A percentile compares a stretch with the other conserved stretches of the same genome.
These are phyloP conservation scores for Ceratobasidium papillatum DNA, from an alignment of 1,284 basidiomycete species.

Conservation along the genomic window DNA sequence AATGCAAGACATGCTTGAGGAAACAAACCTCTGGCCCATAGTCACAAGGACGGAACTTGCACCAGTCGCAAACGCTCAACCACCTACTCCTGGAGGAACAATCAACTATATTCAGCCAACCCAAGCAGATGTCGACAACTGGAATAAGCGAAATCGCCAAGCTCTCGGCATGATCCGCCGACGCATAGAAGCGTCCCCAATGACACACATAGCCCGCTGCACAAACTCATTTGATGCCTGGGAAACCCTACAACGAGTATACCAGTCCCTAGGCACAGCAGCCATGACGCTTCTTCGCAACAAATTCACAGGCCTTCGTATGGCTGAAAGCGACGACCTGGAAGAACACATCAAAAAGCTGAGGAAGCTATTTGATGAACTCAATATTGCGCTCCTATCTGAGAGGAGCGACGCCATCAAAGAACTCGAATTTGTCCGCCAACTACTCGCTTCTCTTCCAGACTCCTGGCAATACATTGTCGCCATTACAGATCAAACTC, in stretches of 20 bases:
- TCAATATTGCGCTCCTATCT: neutral
- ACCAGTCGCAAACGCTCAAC: too few species aligned
- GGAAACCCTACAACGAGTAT: neutral
- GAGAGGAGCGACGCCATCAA: neutral
- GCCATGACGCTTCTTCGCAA: slow-evolving; percentile 18
- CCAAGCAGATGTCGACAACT: neutral
- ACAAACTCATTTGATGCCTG: neutral
- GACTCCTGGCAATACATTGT: slow-evolving; percentile 20
- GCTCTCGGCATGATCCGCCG: neutral
- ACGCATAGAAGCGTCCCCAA: slow-evolving; percentile 7
- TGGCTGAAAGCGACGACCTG: neutral
- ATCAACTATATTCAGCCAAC: neutral
- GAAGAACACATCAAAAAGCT: slow-evolving; percentile 16
- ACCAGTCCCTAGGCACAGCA: slow-evolving; percentile 1
- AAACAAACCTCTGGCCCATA: neutral
- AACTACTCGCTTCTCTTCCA: slow-evolving; percentile 4
- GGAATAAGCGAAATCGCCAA: neutral
- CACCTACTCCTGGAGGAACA: neutral
- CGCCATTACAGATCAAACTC: neutral
- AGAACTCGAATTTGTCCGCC: slow-evolving; percentile 13
- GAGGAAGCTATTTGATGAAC: neutral
- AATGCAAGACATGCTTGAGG: slow-evolving; percentile 19
- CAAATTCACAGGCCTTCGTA: neutral
- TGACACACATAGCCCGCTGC: slow-evolving; percentile 15
- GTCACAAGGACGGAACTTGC: neutral